Conservation (phyloP, 352 stramenopile species). For the Globisporangium megalacanthum region DNA sequence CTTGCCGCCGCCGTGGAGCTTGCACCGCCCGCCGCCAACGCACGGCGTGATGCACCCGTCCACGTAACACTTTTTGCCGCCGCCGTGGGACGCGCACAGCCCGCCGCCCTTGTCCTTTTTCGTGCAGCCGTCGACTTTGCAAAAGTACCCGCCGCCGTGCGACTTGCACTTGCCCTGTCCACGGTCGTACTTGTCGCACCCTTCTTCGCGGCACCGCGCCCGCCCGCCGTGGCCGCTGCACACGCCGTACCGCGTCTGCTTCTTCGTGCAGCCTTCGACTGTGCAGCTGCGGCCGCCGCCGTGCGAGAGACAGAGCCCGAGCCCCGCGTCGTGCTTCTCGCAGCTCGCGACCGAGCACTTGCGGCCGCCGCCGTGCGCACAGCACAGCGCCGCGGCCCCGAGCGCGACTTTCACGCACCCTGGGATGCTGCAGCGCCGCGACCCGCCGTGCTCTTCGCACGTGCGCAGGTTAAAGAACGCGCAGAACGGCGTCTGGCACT, state of each 20-base stretch:
- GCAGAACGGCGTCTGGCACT: slow-evolving; percentile 69
- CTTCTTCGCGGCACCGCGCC: slow-evolving; percentile 66
- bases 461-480: slow-evolving; percentile 64
- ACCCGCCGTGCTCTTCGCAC: slow-evolving; percentile 70
- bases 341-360: slow-evolving; percentile 72
- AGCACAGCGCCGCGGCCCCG: slow-evolving; percentile 45
- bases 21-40: slow-evolving; percentile 67
- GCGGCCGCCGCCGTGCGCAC: slow-evolving; percentile 54
- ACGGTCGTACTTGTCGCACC: slow-evolving; percentile 72
- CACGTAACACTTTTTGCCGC: slow-evolving; percentile 79
- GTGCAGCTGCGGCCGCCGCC: slow-evolving; percentile 62
- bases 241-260: slow-evolving; percentile 69
- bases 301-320: slow-evolving; percentile 61
- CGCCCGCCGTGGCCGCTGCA: slow-evolving; percentile 71
- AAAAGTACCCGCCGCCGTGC: slow-evolving; percentile 79
- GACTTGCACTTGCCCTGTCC: slow-evolving; percentile 77
- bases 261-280: slow-evolving; percentile 59
- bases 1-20: slow-evolving; percentile 56
- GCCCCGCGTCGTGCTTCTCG: slow-evolving; percentile 65
- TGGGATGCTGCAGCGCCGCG: slow-evolving; percentile 48
- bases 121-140: slow-evolving; percentile 60
- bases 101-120: slow-evolving; percentile 86
- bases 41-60: slow-evolving; percentile 60
- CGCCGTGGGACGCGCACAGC: slow-evolving; percentile 69
- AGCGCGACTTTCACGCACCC: slow-evolving; percentile 53